Percentiles rank a stretch among this genome's conserved stretches.
Evolutionary conservation across 1,139 yeast genomes (phyloP).

Genomic region (Debaryomyces sp.): DNA sequence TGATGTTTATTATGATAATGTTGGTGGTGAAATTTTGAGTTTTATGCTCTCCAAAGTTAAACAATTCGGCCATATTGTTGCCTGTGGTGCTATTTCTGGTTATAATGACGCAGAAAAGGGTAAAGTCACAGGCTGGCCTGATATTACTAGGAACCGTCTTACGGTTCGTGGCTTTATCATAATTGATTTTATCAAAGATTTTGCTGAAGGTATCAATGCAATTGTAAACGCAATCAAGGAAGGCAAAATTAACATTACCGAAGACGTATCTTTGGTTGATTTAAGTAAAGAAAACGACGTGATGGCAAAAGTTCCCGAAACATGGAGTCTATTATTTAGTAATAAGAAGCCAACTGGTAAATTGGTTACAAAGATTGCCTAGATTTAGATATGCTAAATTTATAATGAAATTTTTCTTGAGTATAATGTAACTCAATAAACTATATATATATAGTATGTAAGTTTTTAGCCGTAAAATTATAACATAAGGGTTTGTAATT

Average conservation of each 20-base stretch:
- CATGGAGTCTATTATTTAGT: slow-evolving; percentile 33
- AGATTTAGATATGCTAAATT: slow-evolving; percentile 14
- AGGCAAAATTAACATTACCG: slow-evolving; percentile 44
- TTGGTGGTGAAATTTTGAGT: slow-evolving; percentile 64
- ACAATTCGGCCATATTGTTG: slow-evolving; percentile 48
- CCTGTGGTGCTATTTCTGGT: slow-evolving; percentile 66
- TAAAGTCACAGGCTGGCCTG: slow-evolving; percentile 39
- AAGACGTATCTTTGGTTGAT: slow-evolving; percentile 29
- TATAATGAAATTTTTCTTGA: neutral
- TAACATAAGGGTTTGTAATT: neutral
- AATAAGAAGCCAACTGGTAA: slow-evolving; percentile 38
- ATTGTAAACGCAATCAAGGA: slow-evolving; percentile 36
- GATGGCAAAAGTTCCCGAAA: slow-evolving; percentile 29
- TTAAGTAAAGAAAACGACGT: slow-evolving; percentile 23
- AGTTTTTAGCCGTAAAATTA: neutral
- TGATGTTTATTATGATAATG: slow-evolving; percentile 59
- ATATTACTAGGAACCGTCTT: slow-evolving; percentile 50
- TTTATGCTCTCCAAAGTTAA: slow-evolving; percentile 44
- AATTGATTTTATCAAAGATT: slow-evolving; percentile 34
- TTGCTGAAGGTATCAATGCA: slow-evolving; percentile 37
- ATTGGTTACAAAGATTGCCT: slow-evolving; percentile 35
- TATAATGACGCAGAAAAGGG: slow-evolving; percentile 48
- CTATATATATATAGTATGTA: neutral
- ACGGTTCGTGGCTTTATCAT: slow-evolving; percentile 52
- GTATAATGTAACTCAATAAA: neutral